phyloP scores from a whole-genome alignment of 768 basidiomycete genomes.

The Daedalea quercina region DNA sequence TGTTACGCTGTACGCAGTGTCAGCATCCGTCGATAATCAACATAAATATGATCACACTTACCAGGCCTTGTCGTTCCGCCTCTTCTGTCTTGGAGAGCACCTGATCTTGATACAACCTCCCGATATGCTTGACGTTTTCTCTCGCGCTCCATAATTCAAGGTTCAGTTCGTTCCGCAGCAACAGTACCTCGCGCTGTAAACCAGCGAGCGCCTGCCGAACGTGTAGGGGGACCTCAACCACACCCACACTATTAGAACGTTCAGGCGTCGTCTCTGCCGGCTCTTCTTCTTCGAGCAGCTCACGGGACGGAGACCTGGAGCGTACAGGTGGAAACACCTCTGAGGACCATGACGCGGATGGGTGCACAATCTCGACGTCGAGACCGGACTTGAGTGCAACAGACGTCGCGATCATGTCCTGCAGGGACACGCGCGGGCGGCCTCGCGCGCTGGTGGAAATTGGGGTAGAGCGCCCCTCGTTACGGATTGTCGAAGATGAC shows the following conservation, averaged over 20 bases:
- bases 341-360: conserved; percentile 46
- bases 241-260: neutral
- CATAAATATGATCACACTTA: conserved; percentile 28
- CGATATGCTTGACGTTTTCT: conserved; percentile 78
- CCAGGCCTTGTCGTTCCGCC: conserved; percentile 75
- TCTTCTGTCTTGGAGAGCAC: conserved; percentile 71
- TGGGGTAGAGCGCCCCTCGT: neutral
- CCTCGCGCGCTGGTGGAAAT: neutral
- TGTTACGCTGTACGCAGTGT: conserved; percentile 54
- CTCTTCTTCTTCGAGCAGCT: conserved; percentile 2
- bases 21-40: neutral
- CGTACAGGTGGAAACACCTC: conserved; percentile 30
- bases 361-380: conserved; percentile 51
- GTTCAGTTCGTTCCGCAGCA: conserved; percentile 76
- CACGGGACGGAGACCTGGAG: conserved; percentile 20
- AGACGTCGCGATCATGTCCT: conserved; percentile 69
- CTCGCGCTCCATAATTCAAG: conserved; percentile 81
- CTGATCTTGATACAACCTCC: conserved; percentile 69
- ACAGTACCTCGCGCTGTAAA: conserved; percentile 68
- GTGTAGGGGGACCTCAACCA: conserved; percentile 18
- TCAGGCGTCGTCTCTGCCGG: neutral
- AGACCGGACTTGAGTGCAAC: conserved; percentile 66
- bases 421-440: conserved; percentile 45
- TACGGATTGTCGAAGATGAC: neutral
- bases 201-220: conserved; percentile 61